Evolutionary conservation across 495 filamentous ascomycete genomes (phyloP), one percentile per base, ranked within the genome.

Genomic region (Aspergillus mulundensis): DNA sequence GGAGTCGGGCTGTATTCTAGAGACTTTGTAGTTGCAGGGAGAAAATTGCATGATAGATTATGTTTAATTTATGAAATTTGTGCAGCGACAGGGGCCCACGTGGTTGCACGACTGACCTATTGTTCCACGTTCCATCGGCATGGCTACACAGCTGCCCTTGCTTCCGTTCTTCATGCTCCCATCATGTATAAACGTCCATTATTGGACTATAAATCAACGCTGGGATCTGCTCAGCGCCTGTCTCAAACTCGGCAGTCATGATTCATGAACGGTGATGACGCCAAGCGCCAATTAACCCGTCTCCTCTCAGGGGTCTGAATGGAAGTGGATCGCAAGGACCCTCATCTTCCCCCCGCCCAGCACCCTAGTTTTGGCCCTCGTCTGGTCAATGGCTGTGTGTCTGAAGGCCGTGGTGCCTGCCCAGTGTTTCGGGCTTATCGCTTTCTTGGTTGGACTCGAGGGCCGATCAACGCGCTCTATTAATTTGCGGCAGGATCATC

Each of bases 1-100:
- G 50, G 49, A 19, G 21, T 7, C 23, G 56, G 56, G 53, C 25
- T 60, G 58, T 60, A 60, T 60, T 60, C 19, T 60, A 56, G 53
- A 55, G 50, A 19, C 12, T 14, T 54, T 20, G 53, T 54, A 50
- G 42, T 53, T 42, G 50, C 46, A 53, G 56, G 48, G 47, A 38
- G 53, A 53, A 51, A 52, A 46, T 42, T 19, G 43, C 32, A 53
- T 41, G 38, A 28, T 45, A 45, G 42, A 45, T 45, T 23, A 45
- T 45, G 42, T 21, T 45, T 20, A 43, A 45, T 45, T 40, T 40
- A 15, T 40, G 38, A 43, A 23, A 43, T 8, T 43, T 19, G 40
- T 43, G 16, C 40, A 43, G 3, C 5, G 5, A n/a, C 38, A 19
- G 11, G 16, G 5, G 2, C 40, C 7, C 40, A 43, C 32, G 32